Evolutionary conservation across 768 basidiomycete genomes (phyloP).

Genomic region (Cystobasidium tubakii): DNA sequence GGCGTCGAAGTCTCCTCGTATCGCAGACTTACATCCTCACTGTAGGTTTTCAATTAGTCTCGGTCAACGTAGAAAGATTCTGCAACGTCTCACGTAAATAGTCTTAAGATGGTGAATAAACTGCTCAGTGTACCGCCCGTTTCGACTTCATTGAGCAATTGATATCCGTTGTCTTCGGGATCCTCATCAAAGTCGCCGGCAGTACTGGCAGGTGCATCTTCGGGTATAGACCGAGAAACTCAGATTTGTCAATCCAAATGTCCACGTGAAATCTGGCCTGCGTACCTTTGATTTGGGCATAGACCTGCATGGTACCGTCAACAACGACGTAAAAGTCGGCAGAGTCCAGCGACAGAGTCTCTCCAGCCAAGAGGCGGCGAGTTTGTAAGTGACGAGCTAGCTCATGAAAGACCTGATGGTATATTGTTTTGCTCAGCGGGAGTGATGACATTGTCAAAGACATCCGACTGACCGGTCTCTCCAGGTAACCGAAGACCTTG

Average conservation of each 20-base stretch:
- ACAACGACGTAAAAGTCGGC: conserved; percentile 98
- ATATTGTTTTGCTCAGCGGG: neutral
- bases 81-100: conserved; percentile 63
- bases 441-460: neutral
- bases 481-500: conserved; percentile 91
- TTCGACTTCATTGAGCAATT: conserved; percentile 90
- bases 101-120: conserved; percentile 88
- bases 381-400: conserved; percentile 93
- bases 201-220: conserved; percentile 50
- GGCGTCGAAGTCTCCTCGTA: conserved; percentile 64
- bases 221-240: conserved; percentile 40
- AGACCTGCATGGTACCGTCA: conserved; percentile 94
- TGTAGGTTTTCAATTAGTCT: too few species aligned
- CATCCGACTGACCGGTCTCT: conserved; percentile 71
- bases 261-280: conserved; percentile 31
- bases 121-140: conserved; percentile 92
- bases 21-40: conserved; percentile 54
- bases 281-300: conserved; percentile 56
- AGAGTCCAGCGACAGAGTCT: conserved; percentile 80
- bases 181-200: conserved; percentile 59
- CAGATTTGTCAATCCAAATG: conserved; percentile 42
- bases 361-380: conserved; percentile 86
- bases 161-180: conserved; percentile 89
- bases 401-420: conserved; percentile 86
- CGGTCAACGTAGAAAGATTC: too few species aligned